phyloP scores from a whole-genome alignment of 2,329 filamentous ascomycete genomes.

The Alternaria arbusti region DNA sequence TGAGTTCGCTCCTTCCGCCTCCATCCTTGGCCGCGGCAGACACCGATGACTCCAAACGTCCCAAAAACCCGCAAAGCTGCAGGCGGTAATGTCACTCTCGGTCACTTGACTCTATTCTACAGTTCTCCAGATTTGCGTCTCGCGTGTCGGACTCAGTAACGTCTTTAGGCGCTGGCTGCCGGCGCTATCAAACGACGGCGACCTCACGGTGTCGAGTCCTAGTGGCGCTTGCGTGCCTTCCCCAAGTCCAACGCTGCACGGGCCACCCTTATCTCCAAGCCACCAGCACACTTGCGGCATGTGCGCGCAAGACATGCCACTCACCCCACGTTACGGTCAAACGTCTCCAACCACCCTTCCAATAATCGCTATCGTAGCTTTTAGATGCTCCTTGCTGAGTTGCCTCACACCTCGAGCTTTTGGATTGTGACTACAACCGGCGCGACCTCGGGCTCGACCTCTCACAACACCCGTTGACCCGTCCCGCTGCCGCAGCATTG shows the following conservation, averaged over 20 bases:
- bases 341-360: background rate
- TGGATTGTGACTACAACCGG: background rate
- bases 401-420: background rate
- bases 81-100: slow-evolving; percentile 10
- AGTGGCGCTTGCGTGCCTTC: slow-evolving; percentile 14
- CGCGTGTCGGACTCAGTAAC: slow-evolving; percentile 7
- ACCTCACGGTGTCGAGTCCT: slow-evolving; percentile 5
- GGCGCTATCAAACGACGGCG: slow-evolving; percentile 2
- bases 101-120: slow-evolving; percentile 2
- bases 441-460: background rate
- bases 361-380: background rate
- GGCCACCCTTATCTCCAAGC: slow-evolving; percentile 6
- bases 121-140: slow-evolving; percentile 14
- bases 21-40: background rate
- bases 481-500: slow-evolving; percentile 9
- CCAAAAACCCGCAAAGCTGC: background rate
- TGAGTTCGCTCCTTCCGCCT: slow-evolving; percentile 5
- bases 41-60: background rate
- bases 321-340: background rate
- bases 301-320: slow-evolving; percentile 11
- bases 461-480: slow-evolving; percentile 7
- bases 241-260: slow-evolving; percentile 10
- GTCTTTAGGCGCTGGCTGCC: slow-evolving; percentile 3
- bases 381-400: background rate
- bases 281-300: slow-evolving; percentile 12